Conservation (phyloP, 23 red algal species). For the Porphyridium purpureum region DNA sequence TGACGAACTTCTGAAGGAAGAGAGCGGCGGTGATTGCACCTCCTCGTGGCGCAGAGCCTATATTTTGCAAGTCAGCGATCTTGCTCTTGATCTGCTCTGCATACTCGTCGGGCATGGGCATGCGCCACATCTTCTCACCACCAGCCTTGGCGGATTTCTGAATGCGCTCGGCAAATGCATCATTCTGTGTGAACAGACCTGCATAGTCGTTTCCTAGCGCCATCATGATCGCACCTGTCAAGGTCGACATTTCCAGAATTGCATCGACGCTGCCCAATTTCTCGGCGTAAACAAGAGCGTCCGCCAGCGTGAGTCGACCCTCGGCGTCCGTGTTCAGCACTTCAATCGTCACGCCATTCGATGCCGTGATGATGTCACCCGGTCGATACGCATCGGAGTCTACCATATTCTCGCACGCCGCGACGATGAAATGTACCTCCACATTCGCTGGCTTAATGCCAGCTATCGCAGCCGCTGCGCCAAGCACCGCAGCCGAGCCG, state of each 20-base stretch:
- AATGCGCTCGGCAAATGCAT: constrained; percentile 45
- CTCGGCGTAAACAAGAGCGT: constrained; percentile 90
- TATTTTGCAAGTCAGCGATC: constrained; percentile 95
- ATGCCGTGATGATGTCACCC: constrained; percentile 79
- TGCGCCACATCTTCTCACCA: constrained; percentile 70
- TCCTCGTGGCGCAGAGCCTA: constrained; percentile 22
- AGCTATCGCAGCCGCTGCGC: constrained; percentile 64
- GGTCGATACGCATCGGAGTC: constrained; percentile 60
- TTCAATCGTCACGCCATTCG: constrained; percentile 93
- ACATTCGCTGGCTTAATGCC: constrained; percentile 58
- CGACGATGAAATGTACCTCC: constrained; percentile 88
- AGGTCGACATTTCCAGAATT: constrained; percentile 81
- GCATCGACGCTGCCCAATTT: constrained; percentile 59
- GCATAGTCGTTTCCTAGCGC: constrained; percentile 71
- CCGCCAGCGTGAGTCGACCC: constrained; percentile 74
- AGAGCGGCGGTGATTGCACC: constrained; percentile 72
- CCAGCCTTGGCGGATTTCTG: constrained; percentile 11
- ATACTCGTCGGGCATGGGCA: constrained; percentile 78
- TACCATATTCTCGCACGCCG: constrained; percentile 90
- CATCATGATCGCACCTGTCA: constrained; percentile 90
- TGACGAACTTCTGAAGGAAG: constrained; percentile 95
- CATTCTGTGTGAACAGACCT: constrained; percentile 59
- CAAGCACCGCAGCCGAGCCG: constrained; percentile 58
- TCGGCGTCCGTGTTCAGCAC: constrained; percentile 79
- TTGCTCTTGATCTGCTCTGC: constrained; percentile 77